Base-by-base conservation (phyloP, 2,329 filamentous ascomycete genomes). In the Epichloe gansuensis region DNA sequence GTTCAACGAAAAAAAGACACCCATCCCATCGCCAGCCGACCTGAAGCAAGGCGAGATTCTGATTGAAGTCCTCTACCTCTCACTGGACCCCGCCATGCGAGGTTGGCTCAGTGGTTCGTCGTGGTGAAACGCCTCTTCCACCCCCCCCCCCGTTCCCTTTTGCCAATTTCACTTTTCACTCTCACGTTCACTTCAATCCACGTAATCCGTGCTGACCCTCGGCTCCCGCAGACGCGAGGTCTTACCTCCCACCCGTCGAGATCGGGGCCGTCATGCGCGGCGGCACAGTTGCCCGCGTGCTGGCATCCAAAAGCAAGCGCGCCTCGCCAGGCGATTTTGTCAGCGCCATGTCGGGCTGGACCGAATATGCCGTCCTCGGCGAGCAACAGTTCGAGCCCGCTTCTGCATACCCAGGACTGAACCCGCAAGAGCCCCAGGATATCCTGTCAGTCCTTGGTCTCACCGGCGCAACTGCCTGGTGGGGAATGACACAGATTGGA, bases 381-480 rank as follows among this genome's bases (percentile, higher is more conserved):
- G 77, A 78, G 43, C 76, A 78, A 53, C 67, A 72, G 3, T 67
- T 76, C 48, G 67, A 74, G 59, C 64, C 68, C 15, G 53, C 67
- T 4, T 60, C 72, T 13, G 54, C 60, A 23, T 67, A 73, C 54
- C 74, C 75, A 3, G 57, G 65, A 34, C 64, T 71, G 27, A 48
- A 53, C 15, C 23, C 34, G 15, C 60, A 65, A 31, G 64, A 69
- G 53, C 61, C 71, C 21, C 81, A 81, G 13, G 82, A 87, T 63
- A 74, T 80, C 12, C 70, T 85, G 50, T 80, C 80, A 4, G 75
- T 77, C 25, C 69, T 79, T 38, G 86, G 86, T 12, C 69, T 81
- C 65, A 87, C 85, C 0, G 84, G 84, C 2, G 59, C 89, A 55
- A 90, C 87, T 0, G 86, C 86, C 2, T 90, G 87, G 68, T 85